These are phyloP conservation scores for Ganoderma lucidum DNA, from an alignment of 1,284 basidiomycete species.

Conservation along the genomic window DNA sequence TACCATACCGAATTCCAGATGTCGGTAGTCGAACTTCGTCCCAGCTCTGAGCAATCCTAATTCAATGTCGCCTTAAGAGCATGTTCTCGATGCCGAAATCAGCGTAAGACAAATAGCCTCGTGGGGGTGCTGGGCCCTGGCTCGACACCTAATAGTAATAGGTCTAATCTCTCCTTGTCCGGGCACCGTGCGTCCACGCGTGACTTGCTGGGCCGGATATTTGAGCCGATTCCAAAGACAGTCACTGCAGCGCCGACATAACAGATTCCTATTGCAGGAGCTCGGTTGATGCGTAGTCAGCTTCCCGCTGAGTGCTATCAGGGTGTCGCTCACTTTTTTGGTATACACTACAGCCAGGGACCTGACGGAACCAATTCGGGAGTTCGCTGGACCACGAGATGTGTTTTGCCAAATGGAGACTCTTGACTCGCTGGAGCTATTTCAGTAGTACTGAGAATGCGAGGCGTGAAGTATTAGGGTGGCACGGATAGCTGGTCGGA, in stretches of 20 bases:
- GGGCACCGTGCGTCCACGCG: background rate
- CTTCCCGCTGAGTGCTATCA: background rate
- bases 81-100: background rate
- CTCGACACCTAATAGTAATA: too few species aligned
- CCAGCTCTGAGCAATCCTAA: too few species aligned
- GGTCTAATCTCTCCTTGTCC: background rate
- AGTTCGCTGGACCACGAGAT: background rate
- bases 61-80: too few species aligned
- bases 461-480: too few species aligned
- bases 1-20: too few species aligned
- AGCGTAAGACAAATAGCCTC: background rate
- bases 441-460: too few species aligned
- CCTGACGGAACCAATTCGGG: background rate
- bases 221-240: background rate
- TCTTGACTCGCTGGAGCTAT: background rate
- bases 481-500: too few species aligned
- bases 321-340: background rate
- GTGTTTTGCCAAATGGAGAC: background rate
- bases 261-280: background rate
- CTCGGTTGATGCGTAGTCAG: background rate
- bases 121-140: background rate
- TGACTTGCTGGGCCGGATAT: background rate
- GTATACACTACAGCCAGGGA: background rate
- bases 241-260: background rate
- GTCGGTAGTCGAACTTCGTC: too few species aligned